These are phyloP conservation scores for Gnomoniopsis sp. DNA, from an alignment of 2,329 filamentous ascomycete species.

Conservation along the genomic window DNA sequence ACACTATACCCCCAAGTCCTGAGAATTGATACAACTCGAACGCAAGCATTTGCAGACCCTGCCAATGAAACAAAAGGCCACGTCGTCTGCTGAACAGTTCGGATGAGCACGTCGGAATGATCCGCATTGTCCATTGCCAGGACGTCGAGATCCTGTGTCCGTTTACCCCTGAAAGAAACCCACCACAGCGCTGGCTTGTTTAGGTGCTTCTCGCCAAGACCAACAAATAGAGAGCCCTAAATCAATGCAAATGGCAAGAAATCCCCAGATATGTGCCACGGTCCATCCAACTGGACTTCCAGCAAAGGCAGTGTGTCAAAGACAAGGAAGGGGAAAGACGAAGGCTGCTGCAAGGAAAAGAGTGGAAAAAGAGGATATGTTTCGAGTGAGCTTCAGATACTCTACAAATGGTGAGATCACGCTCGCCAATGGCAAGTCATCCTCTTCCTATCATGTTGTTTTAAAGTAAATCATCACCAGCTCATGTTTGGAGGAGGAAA, in stretches of 20 bases:
- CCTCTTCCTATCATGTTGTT: conserved; percentile 68
- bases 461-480: conserved; percentile 60
- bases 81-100: background rate
- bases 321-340: background rate
- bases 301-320: background rate
- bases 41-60: background rate
- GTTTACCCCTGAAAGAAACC: background rate
- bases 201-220: background rate
- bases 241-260: background rate
- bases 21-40: no score
- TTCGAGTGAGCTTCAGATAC: conserved; percentile 54
- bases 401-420: conserved; percentile 55
- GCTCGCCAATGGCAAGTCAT: conserved; percentile 52
- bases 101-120: background rate
- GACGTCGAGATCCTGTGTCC: no score
- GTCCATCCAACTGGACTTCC: background rate
- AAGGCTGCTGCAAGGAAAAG: background rate
- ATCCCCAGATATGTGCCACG: background rate
- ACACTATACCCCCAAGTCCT: no score
- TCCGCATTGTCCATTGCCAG: background rate
- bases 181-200: background rate
- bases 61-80: background rate
- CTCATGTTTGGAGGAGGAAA: conserved; percentile 35
- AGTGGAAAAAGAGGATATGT: background rate
- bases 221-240: background rate